These are phyloP conservation scores for Saturnispora zaruensis DNA, from an alignment of 805 yeast genomes.

Conservation along the genomic window DNA sequence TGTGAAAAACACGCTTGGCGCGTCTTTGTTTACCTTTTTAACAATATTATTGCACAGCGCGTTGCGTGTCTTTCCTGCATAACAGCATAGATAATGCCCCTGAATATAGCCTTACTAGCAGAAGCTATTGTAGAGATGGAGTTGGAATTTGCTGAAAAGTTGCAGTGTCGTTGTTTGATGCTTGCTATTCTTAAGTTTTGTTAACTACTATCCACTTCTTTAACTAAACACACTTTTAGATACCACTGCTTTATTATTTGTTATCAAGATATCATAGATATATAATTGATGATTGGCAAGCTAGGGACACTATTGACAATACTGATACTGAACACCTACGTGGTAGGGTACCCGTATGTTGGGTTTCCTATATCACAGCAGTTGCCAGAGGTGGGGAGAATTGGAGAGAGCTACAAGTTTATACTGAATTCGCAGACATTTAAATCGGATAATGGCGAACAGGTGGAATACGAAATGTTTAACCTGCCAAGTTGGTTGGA, in stretches of 20 bases:
- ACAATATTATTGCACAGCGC: neutral
- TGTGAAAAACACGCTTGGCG: neutral
- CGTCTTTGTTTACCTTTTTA: neutral
- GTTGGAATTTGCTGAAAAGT: neutral
- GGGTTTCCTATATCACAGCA: conserved; percentile 80
- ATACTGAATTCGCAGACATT: conserved; percentile 66
- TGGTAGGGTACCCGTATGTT: conserved; percentile 39
- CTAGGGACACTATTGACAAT: neutral
- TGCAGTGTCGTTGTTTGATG: neutral
- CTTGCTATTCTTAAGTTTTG: neutral
- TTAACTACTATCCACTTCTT: neutral
- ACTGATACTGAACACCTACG: conserved; percentile 1
- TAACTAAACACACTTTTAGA: neutral
- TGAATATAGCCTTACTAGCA: neutral
- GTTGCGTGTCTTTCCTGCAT: neutral
- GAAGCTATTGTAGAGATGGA: neutral
- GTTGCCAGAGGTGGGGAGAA: conserved; percentile 80
- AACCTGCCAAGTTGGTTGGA: conserved; percentile 71
- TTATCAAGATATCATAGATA: neutral
- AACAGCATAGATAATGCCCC: neutral
- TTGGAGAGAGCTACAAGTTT: conserved; percentile 52
- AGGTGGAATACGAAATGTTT: conserved; percentile 46
- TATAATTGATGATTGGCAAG: neutral
- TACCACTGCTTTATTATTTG: neutral
- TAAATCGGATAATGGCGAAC: conserved; percentile 33